A percentile compares a stretch with the other conserved stretches of the same genome.
Conservation (phyloP, 148 eudicot species). For the Fallopia convolvulus region DNA sequence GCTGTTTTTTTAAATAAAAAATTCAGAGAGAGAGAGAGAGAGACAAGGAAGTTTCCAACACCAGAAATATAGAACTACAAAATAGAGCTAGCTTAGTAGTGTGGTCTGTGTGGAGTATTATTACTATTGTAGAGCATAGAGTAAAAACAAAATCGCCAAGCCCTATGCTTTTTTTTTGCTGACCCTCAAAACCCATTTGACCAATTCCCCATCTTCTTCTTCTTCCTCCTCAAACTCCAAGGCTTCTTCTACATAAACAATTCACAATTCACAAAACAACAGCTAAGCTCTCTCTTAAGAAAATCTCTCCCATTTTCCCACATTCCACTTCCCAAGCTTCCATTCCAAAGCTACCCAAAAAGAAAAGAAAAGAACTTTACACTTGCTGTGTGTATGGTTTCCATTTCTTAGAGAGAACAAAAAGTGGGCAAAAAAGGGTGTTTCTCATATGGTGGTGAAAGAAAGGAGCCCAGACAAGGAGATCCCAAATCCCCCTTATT, state of each 20-base stretch:
- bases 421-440: background rate
- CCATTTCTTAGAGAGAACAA: background rate
- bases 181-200: conserved; percentile 6
- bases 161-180: conserved; percentile 8
- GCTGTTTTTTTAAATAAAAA: background rate
- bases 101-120: too few species aligned
- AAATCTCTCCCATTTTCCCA: background rate
- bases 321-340: background rate
- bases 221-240: conserved; percentile 1
- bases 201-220: background rate
- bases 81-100: background rate
- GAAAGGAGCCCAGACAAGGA: background rate
- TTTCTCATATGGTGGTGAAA: background rate
- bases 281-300: background rate
- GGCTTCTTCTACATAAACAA: conserved; percentile 6
- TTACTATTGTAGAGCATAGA: background rate
- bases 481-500: background rate
- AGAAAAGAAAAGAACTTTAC: background rate
- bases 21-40: background rate
- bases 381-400: background rate
- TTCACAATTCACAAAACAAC: background rate
- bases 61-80: background rate
- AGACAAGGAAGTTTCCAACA: conserved; percentile 22
- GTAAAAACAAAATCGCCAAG: background rate
- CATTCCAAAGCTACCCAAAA: background rate